These are phyloP conservation scores for Candida nanaspora DNA, from an alignment of 805 yeast genomes.

Conservation along the genomic window DNA sequence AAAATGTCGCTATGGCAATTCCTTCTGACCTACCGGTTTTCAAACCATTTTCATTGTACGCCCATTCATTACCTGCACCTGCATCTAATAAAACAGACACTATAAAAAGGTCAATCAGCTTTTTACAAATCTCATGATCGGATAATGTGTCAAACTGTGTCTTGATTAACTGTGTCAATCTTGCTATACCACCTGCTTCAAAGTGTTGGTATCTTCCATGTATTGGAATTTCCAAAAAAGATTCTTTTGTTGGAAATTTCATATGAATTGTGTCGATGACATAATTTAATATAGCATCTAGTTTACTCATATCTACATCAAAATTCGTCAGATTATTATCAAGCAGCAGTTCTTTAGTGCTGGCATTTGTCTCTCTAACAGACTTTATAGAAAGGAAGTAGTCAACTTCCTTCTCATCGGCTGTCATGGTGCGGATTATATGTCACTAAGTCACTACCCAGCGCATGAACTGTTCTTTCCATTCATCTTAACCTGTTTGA, in stretches of 20 bases:
- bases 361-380: slow-evolving; percentile 44
- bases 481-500: too few relatives aligned
- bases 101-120: slow-evolving; percentile 49
- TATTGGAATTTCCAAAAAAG: slow-evolving; percentile 43
- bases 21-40: slow-evolving; percentile 50
- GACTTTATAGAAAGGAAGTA: slow-evolving; percentile 45
- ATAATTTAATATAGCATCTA: slow-evolving; percentile 37
- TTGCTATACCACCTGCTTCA: slow-evolving; percentile 35
- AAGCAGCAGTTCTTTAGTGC: slow-evolving; percentile 35
- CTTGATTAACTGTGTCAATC: slow-evolving; percentile 36
- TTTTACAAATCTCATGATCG: slow-evolving; percentile 40
- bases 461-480: too few relatives aligned
- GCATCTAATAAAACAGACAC: slow-evolving; percentile 60
- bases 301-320: slow-evolving; percentile 35
- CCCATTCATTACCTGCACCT: slow-evolving; percentile 61
- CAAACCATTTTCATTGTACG: slow-evolving; percentile 32
- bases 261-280: slow-evolving; percentile 37
- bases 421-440: too few relatives aligned
- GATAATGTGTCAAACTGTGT: slow-evolving; percentile 24
- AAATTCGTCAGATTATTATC: slow-evolving; percentile 32
- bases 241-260: slow-evolving; percentile 35
- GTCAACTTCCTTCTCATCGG: slow-evolving; percentile 6
- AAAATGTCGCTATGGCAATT: slow-evolving; percentile 51
- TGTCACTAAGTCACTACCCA: too few relatives aligned
- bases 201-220: slow-evolving; percentile 67